Evolutionary conservation across 2,329 filamentous ascomycete genomes (phyloP).

Genomic region (Aspergillus oerlinghausenensis): DNA sequence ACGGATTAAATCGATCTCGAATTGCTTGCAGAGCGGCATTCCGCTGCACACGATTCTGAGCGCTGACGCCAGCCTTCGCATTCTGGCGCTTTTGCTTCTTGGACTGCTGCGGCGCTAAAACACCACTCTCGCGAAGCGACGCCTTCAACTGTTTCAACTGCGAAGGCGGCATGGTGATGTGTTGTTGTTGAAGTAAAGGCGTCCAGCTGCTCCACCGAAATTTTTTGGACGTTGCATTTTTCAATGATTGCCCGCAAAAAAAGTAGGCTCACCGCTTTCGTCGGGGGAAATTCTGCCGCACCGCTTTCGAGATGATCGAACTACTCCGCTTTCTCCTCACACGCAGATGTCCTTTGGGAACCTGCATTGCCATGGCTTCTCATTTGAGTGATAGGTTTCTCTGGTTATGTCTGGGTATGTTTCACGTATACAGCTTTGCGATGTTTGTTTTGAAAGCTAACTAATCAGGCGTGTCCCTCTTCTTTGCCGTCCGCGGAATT

Average conservation of each 20-base stretch:
- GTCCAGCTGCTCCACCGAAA: conserved; percentile 21
- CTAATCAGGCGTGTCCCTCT: conserved; percentile 33
- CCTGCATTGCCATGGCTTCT: conserved; percentile 22
- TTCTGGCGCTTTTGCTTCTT: conserved; percentile 87
- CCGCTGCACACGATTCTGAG: conserved; percentile 71
- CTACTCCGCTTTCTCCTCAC: conserved; percentile 8
- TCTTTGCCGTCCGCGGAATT: conserved; percentile 53
- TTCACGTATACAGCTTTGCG: too few relatives aligned
- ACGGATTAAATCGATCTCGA: conserved; percentile 95
- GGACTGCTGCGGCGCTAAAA: conserved; percentile 86
- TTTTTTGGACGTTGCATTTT: conserved; percentile 19
- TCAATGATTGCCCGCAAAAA: conserved; percentile 20
- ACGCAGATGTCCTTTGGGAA: conserved; percentile 2
- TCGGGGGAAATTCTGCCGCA: conserved; percentile 26
- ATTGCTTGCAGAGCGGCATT: conserved; percentile 77
- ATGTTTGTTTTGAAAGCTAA: not conserved
- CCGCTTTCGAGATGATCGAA: conserved; percentile 16
- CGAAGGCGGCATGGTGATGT: conserved; percentile 74
- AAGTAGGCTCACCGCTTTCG: conserved; percentile 31
- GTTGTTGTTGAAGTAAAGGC: conserved; percentile 9
- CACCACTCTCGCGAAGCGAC: conserved; percentile 81
- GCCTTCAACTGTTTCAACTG: conserved; percentile 95
- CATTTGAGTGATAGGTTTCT: conserved; percentile 33
- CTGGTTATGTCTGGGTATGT: conserved; percentile 37
- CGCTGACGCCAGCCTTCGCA: conserved; percentile 61